Evolutionary conservation across 2,329 filamentous ascomycete species (phyloP), one percentile per base, ranked within the genome.

Genomic region (Fusarium multiceps): DNA sequence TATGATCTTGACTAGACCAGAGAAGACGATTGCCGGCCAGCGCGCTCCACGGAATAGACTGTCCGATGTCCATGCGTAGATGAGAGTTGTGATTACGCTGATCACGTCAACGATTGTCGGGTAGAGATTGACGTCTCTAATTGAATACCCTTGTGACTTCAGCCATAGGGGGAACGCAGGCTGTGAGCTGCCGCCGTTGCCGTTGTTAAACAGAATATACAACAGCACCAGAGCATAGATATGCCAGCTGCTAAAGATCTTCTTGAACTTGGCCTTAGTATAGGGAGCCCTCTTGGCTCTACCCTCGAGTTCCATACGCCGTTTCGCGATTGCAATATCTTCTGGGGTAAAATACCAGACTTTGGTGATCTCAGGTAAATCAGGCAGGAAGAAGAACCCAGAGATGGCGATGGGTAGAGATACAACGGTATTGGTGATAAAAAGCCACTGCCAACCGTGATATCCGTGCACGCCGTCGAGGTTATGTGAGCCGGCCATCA

Each of bases 161-260:
- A 86, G 76, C 84, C 84, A 86, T 0, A 85, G 72, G 6, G 81
- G 72, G 58, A 91, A 91, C 0, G 87, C 83, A 0, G 89, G 89
- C 72, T 88, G 86, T 10, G 81, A 81, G 6, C 76, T 77, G 2
- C 81, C 80, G 1, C 79, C 81, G 27, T 72, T 72, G 2, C 85
- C 88, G 69, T 92, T 91, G 75, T 89, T 90, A 80, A 91, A 92
- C 42, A 86, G 83, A 71, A 91, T 82, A 69, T 92, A 92, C 0
- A 90, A 75, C 1, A 87, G 57, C 0, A 83, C 84, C 5, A 92
- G 79, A 0, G 85, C 69, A 55, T 89, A 92, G 2, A 92, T 87
- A 58, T 89, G 89, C 90, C 90, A 92, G 9, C 85, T 87, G 0
- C 82, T 82, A 59, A 91, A 86, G 34, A 91, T 91, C 72, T 86